Base-by-base conservation (phyloP, 805 yeast species). In the Saccharomycopsis amapae region DNA sequence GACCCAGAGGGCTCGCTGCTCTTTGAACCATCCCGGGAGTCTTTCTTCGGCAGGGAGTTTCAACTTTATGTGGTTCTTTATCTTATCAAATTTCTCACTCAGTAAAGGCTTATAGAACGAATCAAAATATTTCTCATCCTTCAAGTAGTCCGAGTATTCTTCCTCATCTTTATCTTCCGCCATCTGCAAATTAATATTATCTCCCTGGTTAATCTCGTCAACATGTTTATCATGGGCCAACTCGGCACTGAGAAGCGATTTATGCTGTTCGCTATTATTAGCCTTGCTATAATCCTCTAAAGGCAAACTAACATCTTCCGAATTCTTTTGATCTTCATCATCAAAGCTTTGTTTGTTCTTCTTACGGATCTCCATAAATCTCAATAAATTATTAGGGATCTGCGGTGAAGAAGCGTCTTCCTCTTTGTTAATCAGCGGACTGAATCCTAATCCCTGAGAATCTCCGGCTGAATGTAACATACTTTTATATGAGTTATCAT, bases 1-100 rank as follows among this genome's bases (percentile, higher is more conserved):
- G 53, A 82, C 88, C 94, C 90, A 85, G 44, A 66, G 57, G 50
- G 78, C 73, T 48, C 89, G 61, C 48, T 83, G 84, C 25, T 64
- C 61, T 18, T 66, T 66, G 55, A 85, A 85, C 96, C 96, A 87
- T 1, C 59, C 65, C 0, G 95, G 95, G n/a, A 87, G 66, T 34
- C 71, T 66, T 10, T 68, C 62, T 42, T 79, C 87, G 6, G 71
- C 65, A 0, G 95, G 95, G 5, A 84, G 68, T 42, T 65, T 66
- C 44, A 78, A 57, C 53, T 48, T 48, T 24, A 51, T 31, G 22
- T 24, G 19, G 28, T 42, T 48, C 15, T 40, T 31, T 15, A 44
- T 40, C n/a, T 33, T 33, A 10, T 43, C 34, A 35, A 37, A 49
- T 22, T 37, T 41, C 9, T 49, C 49, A 17, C 17, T 39, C 42